Evolutionary conservation across 768 basidiomycete species (phyloP).

Genomic region (Amanita brunnescens): DNA sequence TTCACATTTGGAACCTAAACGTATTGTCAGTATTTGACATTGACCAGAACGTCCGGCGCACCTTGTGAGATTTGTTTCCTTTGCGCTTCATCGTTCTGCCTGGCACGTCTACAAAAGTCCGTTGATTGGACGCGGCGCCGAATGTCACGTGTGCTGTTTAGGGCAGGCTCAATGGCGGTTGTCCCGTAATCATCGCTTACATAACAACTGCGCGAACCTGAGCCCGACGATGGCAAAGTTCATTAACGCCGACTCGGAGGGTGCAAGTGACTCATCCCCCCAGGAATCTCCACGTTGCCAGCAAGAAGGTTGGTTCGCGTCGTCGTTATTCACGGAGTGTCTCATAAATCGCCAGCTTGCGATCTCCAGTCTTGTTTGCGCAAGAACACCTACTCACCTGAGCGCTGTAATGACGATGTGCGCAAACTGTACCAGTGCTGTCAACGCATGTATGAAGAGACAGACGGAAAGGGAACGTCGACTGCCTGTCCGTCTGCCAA

Average conservation of each 20-base stretch:
- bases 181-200: too few relatives aligned
- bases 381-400: constrained; percentile 55
- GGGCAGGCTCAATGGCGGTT: constrained; percentile 2
- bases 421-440: constrained; percentile 57
- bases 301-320: constrained; percentile 18
- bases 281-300: constrained; percentile 14
- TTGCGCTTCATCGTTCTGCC: constrained; percentile 35
- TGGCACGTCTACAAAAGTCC: neutral
- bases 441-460: constrained; percentile 41
- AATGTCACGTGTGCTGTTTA: constrained; percentile 1
- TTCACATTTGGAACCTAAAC: constrained; percentile 75
- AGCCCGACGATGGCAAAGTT: neutral
- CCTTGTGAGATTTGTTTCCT: constrained; percentile 62
- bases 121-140: neutral
- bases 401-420: constrained; percentile 47
- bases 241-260: neutral
- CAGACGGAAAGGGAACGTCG: constrained; percentile 33
- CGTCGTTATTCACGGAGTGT: neutral
- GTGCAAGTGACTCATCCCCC: neutral
- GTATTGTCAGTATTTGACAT: neutral
- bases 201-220: neutral
- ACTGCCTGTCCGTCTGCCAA: constrained; percentile 52
- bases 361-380: constrained; percentile 52
- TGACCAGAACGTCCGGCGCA: constrained; percentile 11
- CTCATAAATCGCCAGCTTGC: constrained; percentile 38